Percentiles rank a stretch among this genome's conserved stretches.
Conservation (phyloP, 2,329 filamentous ascomycete genomes). For the Penicillium hesseltinei region DNA sequence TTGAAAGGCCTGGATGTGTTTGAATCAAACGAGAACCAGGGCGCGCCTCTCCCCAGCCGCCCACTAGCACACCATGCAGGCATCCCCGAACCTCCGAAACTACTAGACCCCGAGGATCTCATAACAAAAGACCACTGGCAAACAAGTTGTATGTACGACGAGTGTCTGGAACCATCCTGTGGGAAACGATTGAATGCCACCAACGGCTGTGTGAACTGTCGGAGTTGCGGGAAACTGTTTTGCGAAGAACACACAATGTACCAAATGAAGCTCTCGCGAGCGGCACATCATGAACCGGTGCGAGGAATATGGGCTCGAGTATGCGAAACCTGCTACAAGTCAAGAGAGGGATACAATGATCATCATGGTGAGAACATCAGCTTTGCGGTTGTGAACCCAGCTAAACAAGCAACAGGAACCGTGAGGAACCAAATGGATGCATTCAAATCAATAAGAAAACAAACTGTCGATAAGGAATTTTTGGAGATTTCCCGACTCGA, state of each 20-base stretch:
- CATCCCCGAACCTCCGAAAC: conserved; percentile 36
- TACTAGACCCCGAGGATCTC: conserved; percentile 79
- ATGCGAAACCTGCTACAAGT: conserved; percentile 99
- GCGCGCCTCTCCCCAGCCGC: conserved; percentile 39
- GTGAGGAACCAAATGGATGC: conserved; percentile 68
- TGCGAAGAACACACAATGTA: conserved; percentile 99
- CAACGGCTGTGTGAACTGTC: conserved; percentile 85
- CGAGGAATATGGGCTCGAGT: conserved; percentile 91
- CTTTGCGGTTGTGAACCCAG: background rate
- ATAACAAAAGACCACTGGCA: conserved; percentile 92
- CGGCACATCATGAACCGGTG: conserved; percentile 84
- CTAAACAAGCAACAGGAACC: conserved; percentile 47
- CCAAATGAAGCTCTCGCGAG: conserved; percentile 93
- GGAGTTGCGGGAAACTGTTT: conserved; percentile 88
- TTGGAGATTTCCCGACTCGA: conserved; percentile 87
- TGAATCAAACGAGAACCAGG: conserved; percentile 75
- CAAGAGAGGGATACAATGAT: conserved; percentile 91
- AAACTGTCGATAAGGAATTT: conserved; percentile 77
- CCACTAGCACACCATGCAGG: conserved; percentile 25
- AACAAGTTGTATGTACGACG: conserved; percentile 67
- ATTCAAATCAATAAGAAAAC: conserved; percentile 70
- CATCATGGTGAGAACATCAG: conserved; percentile 55
- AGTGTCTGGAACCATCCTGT: conserved; percentile 84
- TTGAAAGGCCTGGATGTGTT: conserved; percentile 90
- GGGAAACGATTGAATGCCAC: conserved; percentile 73